Evolutionary conservation across 192 early-diverging fungal species (phyloP).

Genomic region (Coemansia sp.): DNA sequence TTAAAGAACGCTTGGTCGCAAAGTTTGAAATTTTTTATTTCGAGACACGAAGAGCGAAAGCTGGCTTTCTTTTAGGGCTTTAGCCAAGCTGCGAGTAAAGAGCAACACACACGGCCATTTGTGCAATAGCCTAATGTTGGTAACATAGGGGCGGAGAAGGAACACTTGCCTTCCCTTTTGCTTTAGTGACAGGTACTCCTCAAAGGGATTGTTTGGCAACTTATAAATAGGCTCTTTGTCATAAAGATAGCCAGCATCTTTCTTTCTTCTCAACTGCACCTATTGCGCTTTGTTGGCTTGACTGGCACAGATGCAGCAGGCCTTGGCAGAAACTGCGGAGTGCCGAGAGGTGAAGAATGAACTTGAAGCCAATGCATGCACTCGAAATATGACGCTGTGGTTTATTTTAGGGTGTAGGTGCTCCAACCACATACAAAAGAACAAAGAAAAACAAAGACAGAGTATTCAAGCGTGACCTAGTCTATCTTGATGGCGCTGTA

Average conservation of each 20-base stretch:
- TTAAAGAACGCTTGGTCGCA: no score
- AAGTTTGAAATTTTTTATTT: no score
- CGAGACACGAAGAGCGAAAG: no score
- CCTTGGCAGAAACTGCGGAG: not conserved
- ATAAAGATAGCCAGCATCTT: not conserved
- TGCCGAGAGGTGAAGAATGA: not conserved
- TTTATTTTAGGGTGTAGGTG: not conserved
- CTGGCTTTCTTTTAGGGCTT: no score
- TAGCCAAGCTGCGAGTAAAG: not conserved
- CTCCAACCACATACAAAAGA: not conserved
- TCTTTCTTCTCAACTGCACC: not conserved
- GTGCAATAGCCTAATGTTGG: not conserved
- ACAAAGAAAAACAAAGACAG: not conserved
- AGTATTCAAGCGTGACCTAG: conserved; percentile 40
- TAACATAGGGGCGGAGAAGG: not conserved
- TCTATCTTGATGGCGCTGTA: conserved; percentile 87
- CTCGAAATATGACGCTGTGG: no score
- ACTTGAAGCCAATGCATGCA: not conserved
- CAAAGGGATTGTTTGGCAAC: not conserved
- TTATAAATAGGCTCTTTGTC: not conserved
- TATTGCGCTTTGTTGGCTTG: not conserved
- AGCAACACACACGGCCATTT: not conserved
- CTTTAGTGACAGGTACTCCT: no score
- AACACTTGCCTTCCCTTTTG: not conserved
- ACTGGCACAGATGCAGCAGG: not conserved